Evolutionary conservation across 257 asterid species (phyloP).

Genomic region (Lavandula angustifolia): DNA sequence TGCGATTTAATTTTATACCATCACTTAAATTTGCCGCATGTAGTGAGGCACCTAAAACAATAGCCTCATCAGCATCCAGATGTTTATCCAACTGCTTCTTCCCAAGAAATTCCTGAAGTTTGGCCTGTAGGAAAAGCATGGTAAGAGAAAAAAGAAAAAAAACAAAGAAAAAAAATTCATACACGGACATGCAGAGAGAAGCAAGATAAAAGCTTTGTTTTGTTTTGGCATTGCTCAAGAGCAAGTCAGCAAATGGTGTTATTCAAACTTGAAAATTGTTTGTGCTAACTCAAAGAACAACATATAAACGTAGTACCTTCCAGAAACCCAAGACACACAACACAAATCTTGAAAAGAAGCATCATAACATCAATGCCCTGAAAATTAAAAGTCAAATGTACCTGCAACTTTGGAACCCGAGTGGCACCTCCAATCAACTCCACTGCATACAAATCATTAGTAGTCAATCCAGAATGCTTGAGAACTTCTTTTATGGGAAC

Average conservation of each 20-base stretch:
- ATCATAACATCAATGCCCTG: slow-evolving; percentile 2
- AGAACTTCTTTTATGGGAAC: slow-evolving; percentile 79
- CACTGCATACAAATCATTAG: slow-evolving; percentile 81
- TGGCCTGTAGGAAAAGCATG: slow-evolving; percentile 62
- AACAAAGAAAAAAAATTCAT: slow-evolving; percentile 22
- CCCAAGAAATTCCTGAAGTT: slow-evolving; percentile 96
- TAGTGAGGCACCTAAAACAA: slow-evolving; percentile 88
- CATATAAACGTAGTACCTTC: background rate
- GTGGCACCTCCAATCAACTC: slow-evolving; percentile 99
- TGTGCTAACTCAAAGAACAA: background rate
- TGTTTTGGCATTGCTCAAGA: slow-evolving; percentile 8
- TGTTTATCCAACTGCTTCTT: slow-evolving; percentile 92
- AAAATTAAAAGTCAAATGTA: slow-evolving; percentile 30
- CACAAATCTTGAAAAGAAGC: background rate
- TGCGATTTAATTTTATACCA: slow-evolving; percentile 95
- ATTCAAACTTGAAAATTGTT: slow-evolving; percentile 2
- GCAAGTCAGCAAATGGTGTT: slow-evolving; percentile 17
- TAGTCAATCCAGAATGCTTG: slow-evolving; percentile 67
- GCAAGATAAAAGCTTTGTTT: slow-evolving; percentile 10
- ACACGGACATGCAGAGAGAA: slow-evolving; percentile 15
- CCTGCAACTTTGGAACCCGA: slow-evolving; percentile 98
- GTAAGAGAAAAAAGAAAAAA: no score
- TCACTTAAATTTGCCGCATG: slow-evolving; percentile 99
- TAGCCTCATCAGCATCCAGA: slow-evolving; percentile 98
- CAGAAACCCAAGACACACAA: slow-evolving; percentile 13